Percentiles rank a stretch among this genome's conserved stretches.
Evolutionary conservation across 352 stramenopile genomes (phyloP).

Genomic region (Globisporangium irregulare): DNA sequence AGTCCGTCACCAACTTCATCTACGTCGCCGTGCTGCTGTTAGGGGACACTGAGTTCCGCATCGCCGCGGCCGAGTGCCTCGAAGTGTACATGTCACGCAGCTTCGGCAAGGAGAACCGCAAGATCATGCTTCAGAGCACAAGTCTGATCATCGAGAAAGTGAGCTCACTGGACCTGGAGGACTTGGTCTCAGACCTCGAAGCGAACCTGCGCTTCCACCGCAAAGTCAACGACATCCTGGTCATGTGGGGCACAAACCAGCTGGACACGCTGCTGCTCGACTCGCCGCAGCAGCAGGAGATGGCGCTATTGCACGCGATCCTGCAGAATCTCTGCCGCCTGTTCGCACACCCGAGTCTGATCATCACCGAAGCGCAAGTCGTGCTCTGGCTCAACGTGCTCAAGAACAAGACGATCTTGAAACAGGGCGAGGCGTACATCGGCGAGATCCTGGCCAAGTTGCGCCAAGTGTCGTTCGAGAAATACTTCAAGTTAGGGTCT

Average conservation of each 20-base stretch:
- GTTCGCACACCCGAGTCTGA: constrained; percentile 66
- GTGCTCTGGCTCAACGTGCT: constrained; percentile 71
- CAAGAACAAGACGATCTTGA: constrained; percentile 65
- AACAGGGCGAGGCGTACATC: constrained; percentile 37
- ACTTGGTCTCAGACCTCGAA: constrained; percentile 44
- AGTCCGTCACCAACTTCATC: constrained; percentile 59
- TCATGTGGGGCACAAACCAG: constrained; percentile 68
- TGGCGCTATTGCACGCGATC: constrained; percentile 41
- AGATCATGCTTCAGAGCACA: constrained; percentile 61
- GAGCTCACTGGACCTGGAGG: constrained; percentile 35
- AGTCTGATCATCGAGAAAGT: constrained; percentile 60
- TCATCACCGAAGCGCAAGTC: constrained; percentile 68
- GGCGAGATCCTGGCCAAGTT: constrained; percentile 39
- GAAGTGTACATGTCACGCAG: constrained; percentile 64
- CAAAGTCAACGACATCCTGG: constrained; percentile 74
- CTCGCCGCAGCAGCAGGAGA: constrained; percentile 33
- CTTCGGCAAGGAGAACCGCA: constrained; percentile 69
- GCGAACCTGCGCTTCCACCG: constrained; percentile 61
- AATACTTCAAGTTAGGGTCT: constrained; percentile 78
- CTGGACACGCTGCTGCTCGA: constrained; percentile 55
- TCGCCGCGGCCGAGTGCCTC: constrained; percentile 61
- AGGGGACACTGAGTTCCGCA: constrained; percentile 47
- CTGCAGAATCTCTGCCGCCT: constrained; percentile 50
- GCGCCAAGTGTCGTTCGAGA: constrained; percentile 66
- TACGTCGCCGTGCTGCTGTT: constrained; percentile 57